phyloP scores from a whole-genome alignment of 306 rosid genomes.

The Inga laurina region DNA sequence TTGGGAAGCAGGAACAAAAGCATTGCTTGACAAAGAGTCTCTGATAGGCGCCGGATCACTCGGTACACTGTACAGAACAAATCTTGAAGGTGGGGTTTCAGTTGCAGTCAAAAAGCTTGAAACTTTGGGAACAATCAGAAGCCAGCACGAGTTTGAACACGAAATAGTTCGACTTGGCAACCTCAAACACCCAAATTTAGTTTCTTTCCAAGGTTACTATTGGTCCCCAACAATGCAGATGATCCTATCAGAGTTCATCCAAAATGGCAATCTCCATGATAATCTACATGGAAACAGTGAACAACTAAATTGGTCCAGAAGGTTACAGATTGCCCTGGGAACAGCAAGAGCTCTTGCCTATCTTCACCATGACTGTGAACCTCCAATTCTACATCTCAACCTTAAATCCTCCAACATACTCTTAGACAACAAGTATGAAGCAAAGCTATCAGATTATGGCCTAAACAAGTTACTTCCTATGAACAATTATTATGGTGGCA shows the following conservation, averaged over 20 bases:
- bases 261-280: conserved; percentile 62
- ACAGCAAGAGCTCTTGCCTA: conserved; percentile 63
- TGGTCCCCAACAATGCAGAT: conserved; percentile 79
- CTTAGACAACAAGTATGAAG: conserved; percentile 54
- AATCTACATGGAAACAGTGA: conserved; percentile 55
- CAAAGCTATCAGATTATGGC: conserved; percentile 70
- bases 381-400: conserved; percentile 76
- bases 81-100: conserved; percentile 59
- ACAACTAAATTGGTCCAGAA: conserved; percentile 54
- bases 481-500: conserved; percentile 45
- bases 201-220: conserved; percentile 71
- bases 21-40: conserved; percentile 70
- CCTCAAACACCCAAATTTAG: conserved; percentile 60
- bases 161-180: conserved; percentile 63
- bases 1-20: conserved; percentile 94
- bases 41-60: conserved; percentile 66
- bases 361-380: conserved; percentile 76
- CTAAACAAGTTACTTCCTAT: conserved; percentile 68
- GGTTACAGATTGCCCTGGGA: conserved; percentile 68
- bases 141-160: conserved; percentile 70
- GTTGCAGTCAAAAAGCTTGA: conserved; percentile 75
- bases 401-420: conserved; percentile 70
- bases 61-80: conserved; percentile 62
- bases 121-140: conserved; percentile 67
- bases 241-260: conserved; percentile 62